Conservation (phyloP, 2,329 filamentous ascomycete species). For the Ophiostoma perfectum region DNA sequence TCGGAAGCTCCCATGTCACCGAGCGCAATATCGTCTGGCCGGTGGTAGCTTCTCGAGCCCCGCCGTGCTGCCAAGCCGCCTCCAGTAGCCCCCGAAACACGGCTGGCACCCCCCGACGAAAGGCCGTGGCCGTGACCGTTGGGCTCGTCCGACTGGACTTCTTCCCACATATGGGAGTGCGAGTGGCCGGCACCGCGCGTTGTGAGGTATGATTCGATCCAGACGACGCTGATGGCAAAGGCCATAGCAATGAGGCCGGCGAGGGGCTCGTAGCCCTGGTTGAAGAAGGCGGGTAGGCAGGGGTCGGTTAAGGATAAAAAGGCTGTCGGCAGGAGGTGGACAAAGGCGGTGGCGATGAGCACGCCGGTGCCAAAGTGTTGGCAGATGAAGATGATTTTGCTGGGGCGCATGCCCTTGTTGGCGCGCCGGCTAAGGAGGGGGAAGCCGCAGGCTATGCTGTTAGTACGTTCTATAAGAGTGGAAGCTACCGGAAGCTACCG, state of each 20-base stretch:
- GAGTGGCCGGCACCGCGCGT: constrained; percentile 59
- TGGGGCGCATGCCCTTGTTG: constrained; percentile 53
- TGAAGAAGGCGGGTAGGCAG: constrained; percentile 74
- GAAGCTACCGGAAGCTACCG: neutral
- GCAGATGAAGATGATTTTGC: constrained; percentile 58
- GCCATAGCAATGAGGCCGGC: constrained; percentile 78
- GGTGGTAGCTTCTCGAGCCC: constrained; percentile 31
- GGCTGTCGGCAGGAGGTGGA: constrained; percentile 66
- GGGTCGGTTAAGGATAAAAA: constrained; percentile 63
- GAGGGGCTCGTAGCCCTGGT: constrained; percentile 69
- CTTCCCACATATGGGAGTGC: constrained; percentile 53
- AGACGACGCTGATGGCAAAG: constrained; percentile 74
- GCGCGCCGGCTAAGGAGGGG: constrained; percentile 59
- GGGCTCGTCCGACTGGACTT: constrained; percentile 37
- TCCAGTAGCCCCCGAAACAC: neutral
- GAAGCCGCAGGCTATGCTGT: constrained; percentile 53
- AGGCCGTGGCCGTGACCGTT: constrained; percentile 26
- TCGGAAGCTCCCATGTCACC: constrained; percentile 48
- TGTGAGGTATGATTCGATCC: constrained; percentile 84
- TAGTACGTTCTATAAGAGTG: neutral
- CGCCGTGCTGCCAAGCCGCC: constrained; percentile 39
- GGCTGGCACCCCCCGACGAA: neutral
- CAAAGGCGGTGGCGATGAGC: constrained; percentile 79
- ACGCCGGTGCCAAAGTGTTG: constrained; percentile 79
- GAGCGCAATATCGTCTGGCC: constrained; percentile 47